A percentile compares a stretch with the other conserved stretches of the same genome.
phyloP scores from a whole-genome alignment of 345 rosid species.

The Brassica carinata region DNA sequence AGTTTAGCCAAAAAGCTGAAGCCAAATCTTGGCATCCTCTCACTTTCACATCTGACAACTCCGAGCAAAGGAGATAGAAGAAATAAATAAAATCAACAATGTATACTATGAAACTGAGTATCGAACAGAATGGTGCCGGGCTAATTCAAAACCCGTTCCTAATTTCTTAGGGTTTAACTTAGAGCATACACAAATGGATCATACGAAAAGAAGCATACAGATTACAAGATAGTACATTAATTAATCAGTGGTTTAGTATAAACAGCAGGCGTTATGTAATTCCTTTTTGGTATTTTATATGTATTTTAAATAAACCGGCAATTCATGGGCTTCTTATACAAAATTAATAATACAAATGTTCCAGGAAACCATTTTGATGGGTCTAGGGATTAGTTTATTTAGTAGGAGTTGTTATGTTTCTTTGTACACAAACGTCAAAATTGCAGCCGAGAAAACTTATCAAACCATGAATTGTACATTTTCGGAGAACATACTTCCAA shows the following conservation, averaged over 20 bases:
- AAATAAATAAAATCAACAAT: conserved; percentile 78
- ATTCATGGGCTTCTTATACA: not conserved
- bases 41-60: conserved; percentile 67
- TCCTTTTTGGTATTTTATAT: not conserved
- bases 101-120: conserved; percentile 72
- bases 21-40: conserved; percentile 78
- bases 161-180: conserved; percentile 23
- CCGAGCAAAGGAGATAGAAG: conserved; percentile 52
- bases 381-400: not conserved
- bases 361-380: not conserved
- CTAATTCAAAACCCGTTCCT: not conserved
- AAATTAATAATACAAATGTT: not conserved
- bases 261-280: not conserved
- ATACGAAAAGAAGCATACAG: not conserved
- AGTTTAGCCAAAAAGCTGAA: conserved; percentile 38
- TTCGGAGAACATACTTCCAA: too few relatives aligned
- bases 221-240: not conserved
- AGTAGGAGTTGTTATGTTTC: too few relatives aligned
- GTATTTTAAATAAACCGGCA: not conserved
- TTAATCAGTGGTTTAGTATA: conserved; percentile 10
- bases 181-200: conserved; percentile 13
- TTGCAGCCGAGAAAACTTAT: too few relatives aligned
- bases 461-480: too few relatives aligned
- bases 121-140: conserved; percentile 82
- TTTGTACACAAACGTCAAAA: too few relatives aligned